Evolutionary conservation across 345 rosid genomes (phyloP), one percentile per base, ranked within the genome.

Genomic region (Citrus cavaleriei): DNA sequence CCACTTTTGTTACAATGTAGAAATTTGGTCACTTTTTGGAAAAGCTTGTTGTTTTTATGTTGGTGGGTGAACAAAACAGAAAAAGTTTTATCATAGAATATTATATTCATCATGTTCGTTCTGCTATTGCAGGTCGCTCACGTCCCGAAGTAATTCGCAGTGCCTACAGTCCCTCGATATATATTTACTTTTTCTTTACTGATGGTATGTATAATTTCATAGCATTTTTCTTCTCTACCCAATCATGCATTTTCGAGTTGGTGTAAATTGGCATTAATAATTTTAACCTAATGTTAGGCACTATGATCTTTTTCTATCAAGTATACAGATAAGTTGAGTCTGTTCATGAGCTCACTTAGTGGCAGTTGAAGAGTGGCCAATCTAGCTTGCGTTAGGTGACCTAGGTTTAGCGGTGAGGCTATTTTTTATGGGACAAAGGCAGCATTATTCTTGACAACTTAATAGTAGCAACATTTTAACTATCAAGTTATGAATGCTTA

Each of bases 181-280:
- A 35, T 32, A 42, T 60, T 49, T 60, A 25, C 49, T 35, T 46
- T 68, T 10, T 79, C 55, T 54, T 72, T 35, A 64, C 30, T 34
- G 35, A 79, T 79, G 81, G 81, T 79, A 79, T 25, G 81, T 38
- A 13, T 51, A 51, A 32, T n/a, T 32, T 22, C 58, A n/a, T 49
- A 24, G 12, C 24, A 35, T 2, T 13, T 55, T 70, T 28, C 62
- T 40, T 63, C 7, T 49, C 70, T 75, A 5, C 61, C 16, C 7
- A 28, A 63, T 40, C 38, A n/a, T 65, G 49, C n/a, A 30, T 75
- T 49, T 59, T 75, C 9, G 13, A 72, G 66, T 64, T n/a, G n/a
- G 5, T 25, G 69, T 63, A 68, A 61, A 27, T 75, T 46, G 30
- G 7, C 14, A n/a, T 46, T 46, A 54, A 38, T 68, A 54, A 73